Base-by-base conservation (phyloP, 2,329 filamentous ascomycete genomes). In the Stachybotrys chartarum region DNA sequence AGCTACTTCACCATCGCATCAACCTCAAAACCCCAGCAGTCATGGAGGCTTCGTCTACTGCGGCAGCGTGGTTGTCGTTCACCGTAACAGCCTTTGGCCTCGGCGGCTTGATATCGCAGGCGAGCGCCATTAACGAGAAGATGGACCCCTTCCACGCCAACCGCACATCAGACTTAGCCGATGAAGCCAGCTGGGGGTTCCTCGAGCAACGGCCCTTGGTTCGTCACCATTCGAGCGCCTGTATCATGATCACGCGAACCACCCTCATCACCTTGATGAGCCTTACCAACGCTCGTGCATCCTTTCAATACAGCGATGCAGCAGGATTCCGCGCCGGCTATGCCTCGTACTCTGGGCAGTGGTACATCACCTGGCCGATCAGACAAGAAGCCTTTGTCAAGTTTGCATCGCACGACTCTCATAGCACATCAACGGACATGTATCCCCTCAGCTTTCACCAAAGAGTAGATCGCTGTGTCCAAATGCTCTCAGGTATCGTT, bases 321-420 rank as follows among this genome's bases (percentile, higher is more conserved):
- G 50, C 35, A 8, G 50, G 50, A 16, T 52, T 39, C 14, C 50
- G 50, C 18, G 32, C 50, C 5, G 50, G 50, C 32, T 52, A 39
- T 18, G 50, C 32, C n/a, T 52, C 50, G 2, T 52, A 52, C 35
- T 18, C 17, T 42, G 50, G 50, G 3, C 50, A 52, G 35, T 52
- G 50, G 50, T 52, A 52, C 18, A 52, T 52, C 17, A 52, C 50
- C n/a, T 52, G 50, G 50, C 50, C 14, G 11, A 52, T 52, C 32
- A 31, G 31, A 11, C 32, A 52, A 44, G 50, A 52, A 17, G 50
- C 50, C 35, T 8, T 52, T 16, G 32, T 52, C 7, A 52, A 44
- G n/a, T 52, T 52, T 30, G 50, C 35, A 8, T 31, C 50, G 7
- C 50, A 52, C 24, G 50, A 52, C 17, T 52, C 50, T 12, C 45